Evolutionary conservation across 495 filamentous ascomycete species (phyloP).

Genomic region (Jackrogersella multiformis): DNA sequence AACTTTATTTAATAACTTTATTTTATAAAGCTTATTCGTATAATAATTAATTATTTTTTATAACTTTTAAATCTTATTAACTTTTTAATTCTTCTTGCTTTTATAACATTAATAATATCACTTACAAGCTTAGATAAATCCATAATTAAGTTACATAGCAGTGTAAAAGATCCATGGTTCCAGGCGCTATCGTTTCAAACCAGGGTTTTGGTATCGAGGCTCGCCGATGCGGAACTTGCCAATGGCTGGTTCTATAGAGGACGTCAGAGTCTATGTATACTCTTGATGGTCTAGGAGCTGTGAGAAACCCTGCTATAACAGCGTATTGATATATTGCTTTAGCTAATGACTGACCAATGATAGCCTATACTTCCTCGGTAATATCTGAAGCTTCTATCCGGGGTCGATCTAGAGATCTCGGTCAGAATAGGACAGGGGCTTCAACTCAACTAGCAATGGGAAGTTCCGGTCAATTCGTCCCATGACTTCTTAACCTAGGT

Average conservation of each 20-base stretch:
- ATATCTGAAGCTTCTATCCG: conserved; percentile 8
- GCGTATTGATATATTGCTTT: neutral
- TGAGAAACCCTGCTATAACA: neutral
- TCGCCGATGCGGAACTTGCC: neutral
- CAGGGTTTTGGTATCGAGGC: too few species aligned
- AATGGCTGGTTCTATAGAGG: neutral
- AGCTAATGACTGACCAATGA: neutral
- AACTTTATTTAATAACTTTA: too few species aligned
- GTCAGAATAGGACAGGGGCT: neutral
- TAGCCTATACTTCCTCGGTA: neutral
- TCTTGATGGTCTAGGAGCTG: neutral
- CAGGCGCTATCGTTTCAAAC: neutral
- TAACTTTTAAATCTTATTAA: neutral
- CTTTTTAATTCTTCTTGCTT: neutral
- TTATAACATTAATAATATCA: neutral
- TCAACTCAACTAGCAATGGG: neutral
- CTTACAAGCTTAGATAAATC: neutral
- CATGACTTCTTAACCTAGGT: neutral
- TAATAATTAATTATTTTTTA: too few species aligned
- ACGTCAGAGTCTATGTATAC: neutral
- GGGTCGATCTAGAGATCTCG: neutral
- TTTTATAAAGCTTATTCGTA: too few species aligned
- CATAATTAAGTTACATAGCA: neutral
- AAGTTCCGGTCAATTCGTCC: too few species aligned
- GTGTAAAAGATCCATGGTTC: neutral